Conservation (phyloP, 83 land plant species). For the Thuja plicata region DNA sequence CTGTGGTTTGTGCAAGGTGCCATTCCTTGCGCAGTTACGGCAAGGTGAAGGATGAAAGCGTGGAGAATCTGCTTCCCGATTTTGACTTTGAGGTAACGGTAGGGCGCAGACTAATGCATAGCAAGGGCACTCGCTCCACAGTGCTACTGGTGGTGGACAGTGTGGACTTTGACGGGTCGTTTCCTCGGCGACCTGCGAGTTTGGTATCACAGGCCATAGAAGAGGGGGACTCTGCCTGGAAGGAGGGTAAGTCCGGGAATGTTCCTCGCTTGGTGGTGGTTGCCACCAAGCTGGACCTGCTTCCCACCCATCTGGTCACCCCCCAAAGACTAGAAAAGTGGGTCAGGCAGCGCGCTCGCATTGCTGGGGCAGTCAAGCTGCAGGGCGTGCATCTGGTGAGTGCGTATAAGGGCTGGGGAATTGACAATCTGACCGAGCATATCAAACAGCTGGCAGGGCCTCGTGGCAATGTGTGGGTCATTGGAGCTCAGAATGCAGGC, state of each 20-base stretch:
- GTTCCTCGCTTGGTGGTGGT: slow-evolving; percentile 82
- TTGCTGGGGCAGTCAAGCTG: slow-evolving; percentile 61
- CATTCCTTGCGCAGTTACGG: slow-evolving; percentile 82
- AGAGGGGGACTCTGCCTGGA: slow-evolving; percentile 59
- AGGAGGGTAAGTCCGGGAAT: slow-evolving; percentile 69
- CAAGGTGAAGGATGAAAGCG: slow-evolving; percentile 67
- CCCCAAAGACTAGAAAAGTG: slow-evolving; percentile 75
- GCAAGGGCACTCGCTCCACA: slow-evolving; percentile 53
- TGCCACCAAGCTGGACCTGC: slow-evolving; percentile 83
- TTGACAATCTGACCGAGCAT: slow-evolving; percentile 61
- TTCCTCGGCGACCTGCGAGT: slow-evolving; percentile 69
- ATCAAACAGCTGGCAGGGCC: slow-evolving; percentile 64
- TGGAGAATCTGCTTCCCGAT: slow-evolving; percentile 82
- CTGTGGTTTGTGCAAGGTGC: slow-evolving; percentile 85
- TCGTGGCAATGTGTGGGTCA: slow-evolving; percentile 90
- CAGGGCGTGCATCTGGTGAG: slow-evolving; percentile 81
- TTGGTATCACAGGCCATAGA: slow-evolving; percentile 58
- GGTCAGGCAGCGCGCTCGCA: slow-evolving; percentile 69
- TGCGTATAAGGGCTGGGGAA: slow-evolving; percentile 77
- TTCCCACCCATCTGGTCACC: slow-evolving; percentile 60
- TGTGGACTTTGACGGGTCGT: slow-evolving; percentile 88
- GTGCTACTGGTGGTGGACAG: slow-evolving; percentile 85
- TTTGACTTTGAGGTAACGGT: slow-evolving; percentile 87
- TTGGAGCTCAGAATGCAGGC: slow-evolving; percentile 97
- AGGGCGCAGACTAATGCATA: slow-evolving; percentile 50